A percentile compares a stretch with the other conserved stretches of the same genome.
Evolutionary conservation across 352 stramenopile species (phyloP).

Genomic region (Phytophthora brassicae): DNA sequence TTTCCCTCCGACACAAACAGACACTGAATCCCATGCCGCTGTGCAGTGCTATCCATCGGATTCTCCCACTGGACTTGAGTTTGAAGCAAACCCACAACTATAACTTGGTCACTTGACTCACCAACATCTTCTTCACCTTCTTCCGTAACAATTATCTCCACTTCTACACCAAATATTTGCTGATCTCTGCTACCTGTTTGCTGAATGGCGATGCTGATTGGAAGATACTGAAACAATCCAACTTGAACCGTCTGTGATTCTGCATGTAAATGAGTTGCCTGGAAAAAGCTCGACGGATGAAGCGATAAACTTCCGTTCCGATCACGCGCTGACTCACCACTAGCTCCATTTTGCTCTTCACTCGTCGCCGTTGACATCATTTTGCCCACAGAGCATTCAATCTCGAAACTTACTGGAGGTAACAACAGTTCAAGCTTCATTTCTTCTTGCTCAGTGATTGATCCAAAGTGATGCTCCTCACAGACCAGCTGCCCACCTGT

Average conservation of each 20-base stretch:
- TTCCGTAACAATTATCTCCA: constrained; percentile 40
- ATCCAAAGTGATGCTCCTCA: constrained; percentile 22
- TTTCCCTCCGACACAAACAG: constrained; percentile 67
- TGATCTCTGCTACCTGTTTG: neutral
- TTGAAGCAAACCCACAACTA: constrained; percentile 43
- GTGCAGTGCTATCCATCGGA: constrained; percentile 8
- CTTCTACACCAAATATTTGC: constrained; percentile 15
- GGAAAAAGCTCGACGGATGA: constrained; percentile 26
- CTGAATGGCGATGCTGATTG: constrained; percentile 26
- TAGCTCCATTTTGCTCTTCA: constrained; percentile 17
- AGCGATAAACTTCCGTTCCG: constrained; percentile 11
- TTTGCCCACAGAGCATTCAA: constrained; percentile 16
- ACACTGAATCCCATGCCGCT: constrained; percentile 45
- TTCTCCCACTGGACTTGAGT: constrained; percentile 28
- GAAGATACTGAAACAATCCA: constrained; percentile 30
- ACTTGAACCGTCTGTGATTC: constrained; percentile 11
- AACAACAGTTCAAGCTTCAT: constrained; percentile 33
- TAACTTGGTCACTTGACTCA: constrained; percentile 30
- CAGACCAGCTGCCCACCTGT: constrained; percentile 34
- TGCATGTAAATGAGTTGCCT: constrained; percentile 16
- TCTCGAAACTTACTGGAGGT: constrained; percentile 35
- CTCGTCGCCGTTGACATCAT: neutral
- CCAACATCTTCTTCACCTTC: constrained; percentile 23
- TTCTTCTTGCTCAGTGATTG: constrained; percentile 8
- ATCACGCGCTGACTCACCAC: constrained; percentile 1